These are phyloP conservation scores for Curvularia sp. DNA, from an alignment of 2,329 filamentous ascomycete species.

Conservation along the genomic window DNA sequence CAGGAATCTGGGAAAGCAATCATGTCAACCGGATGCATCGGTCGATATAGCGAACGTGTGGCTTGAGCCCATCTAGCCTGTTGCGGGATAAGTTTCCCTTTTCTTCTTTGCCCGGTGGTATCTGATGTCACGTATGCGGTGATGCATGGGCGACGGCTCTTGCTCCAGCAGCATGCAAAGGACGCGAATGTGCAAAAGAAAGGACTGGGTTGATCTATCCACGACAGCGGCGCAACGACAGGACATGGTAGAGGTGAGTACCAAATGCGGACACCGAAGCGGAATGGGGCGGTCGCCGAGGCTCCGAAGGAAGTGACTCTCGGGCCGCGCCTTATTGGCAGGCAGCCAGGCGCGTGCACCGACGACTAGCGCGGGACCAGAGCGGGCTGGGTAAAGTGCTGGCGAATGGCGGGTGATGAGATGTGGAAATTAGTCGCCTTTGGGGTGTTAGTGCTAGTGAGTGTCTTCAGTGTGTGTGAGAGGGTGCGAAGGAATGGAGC, in stretches of 20 bases:
- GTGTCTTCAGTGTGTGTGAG: not conserved
- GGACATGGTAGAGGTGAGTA: not conserved
- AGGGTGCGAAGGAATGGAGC: not conserved
- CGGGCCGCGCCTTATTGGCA: constrained; percentile 16
- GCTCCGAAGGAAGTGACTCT: constrained; percentile 9
- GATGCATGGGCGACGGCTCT: no score
- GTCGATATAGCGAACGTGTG: no score
- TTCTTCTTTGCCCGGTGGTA: no score
- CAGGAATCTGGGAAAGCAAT: no score
- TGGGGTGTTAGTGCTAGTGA: not conserved
- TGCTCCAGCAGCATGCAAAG: no score
- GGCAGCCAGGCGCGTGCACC: not conserved
- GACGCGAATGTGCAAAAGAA: no score
- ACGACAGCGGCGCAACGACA: no score
- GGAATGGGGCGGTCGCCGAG: constrained; percentile 4
- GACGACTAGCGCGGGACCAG: not conserved
- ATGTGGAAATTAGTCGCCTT: constrained; percentile 25
- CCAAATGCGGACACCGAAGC: constrained; percentile 5
- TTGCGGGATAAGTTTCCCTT: no score
- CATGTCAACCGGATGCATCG: no score
- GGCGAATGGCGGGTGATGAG: constrained; percentile 31
- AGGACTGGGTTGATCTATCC: no score
- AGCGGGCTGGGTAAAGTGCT: constrained; percentile 14
- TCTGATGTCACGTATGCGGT: no score
- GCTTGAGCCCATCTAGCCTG: no score